Conservation (phyloP, 768 basidiomycete genomes). For the Psilocybe cubensis region DNA sequence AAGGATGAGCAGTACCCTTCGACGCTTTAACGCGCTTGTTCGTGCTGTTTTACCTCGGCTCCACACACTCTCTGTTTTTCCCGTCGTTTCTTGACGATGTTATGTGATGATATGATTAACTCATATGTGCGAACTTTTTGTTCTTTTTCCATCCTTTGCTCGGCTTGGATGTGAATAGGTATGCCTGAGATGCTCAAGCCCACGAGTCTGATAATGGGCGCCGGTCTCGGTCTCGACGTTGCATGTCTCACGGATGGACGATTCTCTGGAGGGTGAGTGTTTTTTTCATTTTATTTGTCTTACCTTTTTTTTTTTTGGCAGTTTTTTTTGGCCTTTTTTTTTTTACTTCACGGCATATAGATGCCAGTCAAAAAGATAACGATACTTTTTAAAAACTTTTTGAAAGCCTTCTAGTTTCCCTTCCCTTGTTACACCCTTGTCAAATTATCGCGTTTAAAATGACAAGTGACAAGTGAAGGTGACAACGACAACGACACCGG, state of each 20-base stretch:
- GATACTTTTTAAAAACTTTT: too few relatives aligned
- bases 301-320: constrained; percentile 10
- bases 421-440: constrained; percentile 14
- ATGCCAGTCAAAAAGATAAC: background rate
- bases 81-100: constrained; percentile 24
- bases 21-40: background rate
- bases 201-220: constrained; percentile 98
- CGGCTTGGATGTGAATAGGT: constrained; percentile 45
- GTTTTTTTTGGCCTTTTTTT: constrained; percentile 11
- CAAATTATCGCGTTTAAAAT: background rate
- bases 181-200: constrained; percentile 99
- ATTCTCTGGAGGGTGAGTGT: constrained; percentile 96
- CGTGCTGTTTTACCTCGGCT: background rate
- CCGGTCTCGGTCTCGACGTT: constrained; percentile 93
- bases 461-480: background rate
- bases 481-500: background rate
- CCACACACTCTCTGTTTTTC: constrained; percentile 16
- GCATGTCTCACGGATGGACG: constrained; percentile 97
- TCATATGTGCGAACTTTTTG: constrained; percentile 10
- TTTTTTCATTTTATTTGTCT: constrained; percentile 12
- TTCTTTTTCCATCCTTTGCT: constrained; percentile 17
- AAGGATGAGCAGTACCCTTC: background rate
- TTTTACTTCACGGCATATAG: constrained; percentile 2
- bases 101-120: constrained; percentile 10
- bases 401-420: constrained; percentile 7